Evolutionary conservation across 2,329 filamentous ascomycete species (phyloP), one percentile per base, ranked within the genome.

Genomic region (Malbranchea cinnamomea): DNA sequence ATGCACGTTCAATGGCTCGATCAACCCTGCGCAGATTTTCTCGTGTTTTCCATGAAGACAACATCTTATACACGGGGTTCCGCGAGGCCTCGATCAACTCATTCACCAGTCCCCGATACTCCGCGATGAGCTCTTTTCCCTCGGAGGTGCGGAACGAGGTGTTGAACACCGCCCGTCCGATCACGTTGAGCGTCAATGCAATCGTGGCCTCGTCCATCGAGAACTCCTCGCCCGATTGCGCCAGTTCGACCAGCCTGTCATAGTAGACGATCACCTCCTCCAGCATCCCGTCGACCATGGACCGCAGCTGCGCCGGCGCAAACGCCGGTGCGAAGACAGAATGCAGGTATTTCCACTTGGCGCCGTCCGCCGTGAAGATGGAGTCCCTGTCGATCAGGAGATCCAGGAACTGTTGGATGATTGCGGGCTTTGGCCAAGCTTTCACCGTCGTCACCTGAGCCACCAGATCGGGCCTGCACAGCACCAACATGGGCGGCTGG

Each of bases 301-400:
- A 44, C 15, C 45, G 45, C 6, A 57, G 35, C 28, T 54, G 40
- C 7, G 34, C 40, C 2, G 45, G 35, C 1, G 41, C 35, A 34
- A 59, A 59, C 1, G 50, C 52, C 2, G 54, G 53, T 5, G 46
- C 41, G 47, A 62, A 62, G 5, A 53, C 48, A 17, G 39, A 40
- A 26, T 59, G 46, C 56, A 56, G 59, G 32, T 49, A 53, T 42
- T 60, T 56, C 57, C 57, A 62, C 29, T 52, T 45, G 9, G 44
- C 40, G 2, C 59, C 58, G 12, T 59, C 52, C 8, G 49, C 36
- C 14, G 45, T 45, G 15, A 59, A 42, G 20, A 49, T 37, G 2
- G 59, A 38, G 26, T 56, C 50, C 7, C 47, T 36, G 13, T 47
- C 47, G 16, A 45, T 36, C 6, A 48, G 40, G 6, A 33, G 36